These are phyloP conservation scores for Lasiodiplodia sp. DNA, from an alignment of 2,329 filamentous ascomycete species.

Conservation along the genomic window DNA sequence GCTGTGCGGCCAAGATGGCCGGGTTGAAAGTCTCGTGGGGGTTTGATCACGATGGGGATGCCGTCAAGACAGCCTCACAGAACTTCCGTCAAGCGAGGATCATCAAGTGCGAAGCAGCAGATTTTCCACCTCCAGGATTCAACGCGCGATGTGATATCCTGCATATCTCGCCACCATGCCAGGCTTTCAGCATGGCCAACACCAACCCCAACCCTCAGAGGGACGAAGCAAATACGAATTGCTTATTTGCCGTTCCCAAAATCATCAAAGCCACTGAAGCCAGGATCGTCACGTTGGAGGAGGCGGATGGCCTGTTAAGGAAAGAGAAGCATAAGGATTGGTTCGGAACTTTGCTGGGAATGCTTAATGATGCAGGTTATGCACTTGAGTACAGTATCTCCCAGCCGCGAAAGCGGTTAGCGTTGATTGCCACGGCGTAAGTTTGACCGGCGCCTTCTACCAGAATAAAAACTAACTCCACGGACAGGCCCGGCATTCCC, in stretches of 20 bases:
- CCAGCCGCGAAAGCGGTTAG: constrained; percentile 13
- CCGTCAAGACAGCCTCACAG: constrained; percentile 62
- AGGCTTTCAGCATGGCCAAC: constrained; percentile 76
- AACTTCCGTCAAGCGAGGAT: constrained; percentile 61
- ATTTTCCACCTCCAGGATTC: constrained; percentile 53
- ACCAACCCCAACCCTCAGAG: constrained; percentile 56
- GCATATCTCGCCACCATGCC: constrained; percentile 80
- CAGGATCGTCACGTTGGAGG: constrained; percentile 77
- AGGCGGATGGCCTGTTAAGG: constrained; percentile 72
- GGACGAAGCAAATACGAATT: constrained; percentile 72
- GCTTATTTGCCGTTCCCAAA: constrained; percentile 56
- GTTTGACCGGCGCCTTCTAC: background rate
- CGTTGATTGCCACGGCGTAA: constrained; percentile 11
- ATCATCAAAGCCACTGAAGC: constrained; percentile 68
- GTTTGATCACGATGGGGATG: constrained; percentile 68
- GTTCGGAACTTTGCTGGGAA: background rate
- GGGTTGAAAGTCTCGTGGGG: constrained; percentile 68
- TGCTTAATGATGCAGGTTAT: too few relatives aligned
- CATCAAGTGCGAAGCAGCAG: constrained; percentile 36
- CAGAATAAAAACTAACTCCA: background rate
- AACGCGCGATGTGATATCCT: constrained; percentile 67
- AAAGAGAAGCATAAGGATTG: constrained; percentile 45
- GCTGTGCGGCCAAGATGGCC: constrained; percentile 66
- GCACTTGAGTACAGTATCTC: background rate
- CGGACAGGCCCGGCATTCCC: background rate